Evolutionary conservation across 257 asterid species (phyloP).

Genomic region (Solanum pimpinellifolium): DNA sequence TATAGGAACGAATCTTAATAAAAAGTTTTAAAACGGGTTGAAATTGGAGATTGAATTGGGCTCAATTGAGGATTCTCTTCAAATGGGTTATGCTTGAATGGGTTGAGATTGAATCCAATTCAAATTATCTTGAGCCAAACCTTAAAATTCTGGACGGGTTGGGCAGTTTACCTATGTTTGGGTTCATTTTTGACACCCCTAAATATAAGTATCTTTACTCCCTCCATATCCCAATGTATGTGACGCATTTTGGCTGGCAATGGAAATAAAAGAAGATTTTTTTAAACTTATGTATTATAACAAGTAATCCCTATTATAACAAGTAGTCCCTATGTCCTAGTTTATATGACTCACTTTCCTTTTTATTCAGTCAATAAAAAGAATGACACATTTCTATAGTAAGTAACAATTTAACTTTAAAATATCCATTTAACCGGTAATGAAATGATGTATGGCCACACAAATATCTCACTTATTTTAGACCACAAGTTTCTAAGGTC

Average conservation of each 20-base stretch:
- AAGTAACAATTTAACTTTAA: background rate
- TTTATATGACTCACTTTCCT: background rate
- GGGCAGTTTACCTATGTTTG: too few relatives aligned
- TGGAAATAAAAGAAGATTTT: background rate
- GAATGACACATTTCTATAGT: background rate
- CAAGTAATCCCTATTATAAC: background rate
- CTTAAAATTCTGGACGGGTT: too few relatives aligned
- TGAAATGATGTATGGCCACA: background rate
- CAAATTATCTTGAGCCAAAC: too few relatives aligned
- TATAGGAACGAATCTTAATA: too few relatives aligned
- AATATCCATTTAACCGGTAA: background rate
- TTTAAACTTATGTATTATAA: background rate
- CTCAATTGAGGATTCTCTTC: too few relatives aligned
- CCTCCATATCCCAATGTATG: background rate
- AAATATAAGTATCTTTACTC: background rate
- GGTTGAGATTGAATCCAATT: too few relatives aligned
- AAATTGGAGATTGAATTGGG: too few relatives aligned
- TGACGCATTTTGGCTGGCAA: background rate
- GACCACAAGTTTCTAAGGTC: background rate
- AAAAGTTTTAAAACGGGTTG: too few relatives aligned
- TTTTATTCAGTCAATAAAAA: background rate
- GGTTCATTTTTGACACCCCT: too few relatives aligned
- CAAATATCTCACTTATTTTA: background rate
- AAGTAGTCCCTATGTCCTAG: background rate
- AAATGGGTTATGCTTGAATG: too few relatives aligned